phyloP scores from a whole-genome alignment of 2,329 filamentous ascomycete genomes.

The Fusarium nanum region DNA sequence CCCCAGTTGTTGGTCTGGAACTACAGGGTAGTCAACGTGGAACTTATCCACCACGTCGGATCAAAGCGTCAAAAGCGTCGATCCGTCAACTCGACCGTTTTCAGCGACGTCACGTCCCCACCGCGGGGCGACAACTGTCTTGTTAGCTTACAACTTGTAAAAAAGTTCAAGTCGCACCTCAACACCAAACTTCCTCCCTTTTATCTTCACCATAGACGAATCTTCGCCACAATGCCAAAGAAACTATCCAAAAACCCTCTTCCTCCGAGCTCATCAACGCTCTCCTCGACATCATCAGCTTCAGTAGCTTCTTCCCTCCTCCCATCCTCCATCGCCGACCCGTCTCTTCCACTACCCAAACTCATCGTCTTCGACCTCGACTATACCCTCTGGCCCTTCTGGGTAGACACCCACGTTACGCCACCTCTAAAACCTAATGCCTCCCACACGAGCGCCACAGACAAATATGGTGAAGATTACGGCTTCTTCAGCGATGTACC shows the following conservation, averaged over 20 bases:
- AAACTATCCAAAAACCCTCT: conserved; percentile 49
- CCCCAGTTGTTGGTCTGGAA: not conserved
- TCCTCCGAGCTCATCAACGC: conserved; percentile 35
- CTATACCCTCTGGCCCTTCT: conserved; percentile 99
- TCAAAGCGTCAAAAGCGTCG: not conserved
- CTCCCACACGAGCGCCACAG: conserved; percentile 58
- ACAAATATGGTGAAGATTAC: conserved; percentile 73
- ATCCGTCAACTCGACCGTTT: not conserved
- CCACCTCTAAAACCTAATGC: conserved; percentile 71
- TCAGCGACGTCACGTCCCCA: conserved; percentile 18
- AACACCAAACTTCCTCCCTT: conserved; percentile 15
- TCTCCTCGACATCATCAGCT: conserved; percentile 45
- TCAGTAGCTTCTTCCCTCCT: conserved; percentile 49
- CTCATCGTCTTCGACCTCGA: conserved; percentile 95
- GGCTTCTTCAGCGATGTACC: conserved; percentile 79
- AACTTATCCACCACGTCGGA: not conserved
- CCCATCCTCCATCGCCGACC: conserved; percentile 61
- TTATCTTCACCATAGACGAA: not conserved
- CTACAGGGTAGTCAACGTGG: not conserved
- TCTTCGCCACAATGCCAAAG: conserved; percentile 45
- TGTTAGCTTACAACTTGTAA: conserved; percentile 1
- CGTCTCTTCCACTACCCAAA: conserved; percentile 76
- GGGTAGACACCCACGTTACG: conserved; percentile 92
- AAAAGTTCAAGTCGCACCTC: conserved; percentile 21
- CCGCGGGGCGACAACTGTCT: conserved; percentile 4